Evolutionary conservation across 768 basidiomycete species (phyloP), one percentile per base, ranked within the genome.

Genomic region (Tephrocybe sp.): DNA sequence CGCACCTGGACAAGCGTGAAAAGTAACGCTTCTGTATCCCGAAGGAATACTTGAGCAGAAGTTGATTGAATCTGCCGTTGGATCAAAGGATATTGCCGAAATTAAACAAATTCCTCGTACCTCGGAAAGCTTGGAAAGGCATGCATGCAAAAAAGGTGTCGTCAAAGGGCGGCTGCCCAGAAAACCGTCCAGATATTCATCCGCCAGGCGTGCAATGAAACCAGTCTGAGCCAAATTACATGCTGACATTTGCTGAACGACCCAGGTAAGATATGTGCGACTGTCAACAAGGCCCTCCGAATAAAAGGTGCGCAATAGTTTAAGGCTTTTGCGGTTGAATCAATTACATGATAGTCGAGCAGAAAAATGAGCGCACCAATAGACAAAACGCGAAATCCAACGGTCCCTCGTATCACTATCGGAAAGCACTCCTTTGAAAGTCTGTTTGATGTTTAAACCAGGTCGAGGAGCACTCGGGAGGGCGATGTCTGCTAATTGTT

Each of bases 141-240:
- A 90, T 4, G 85, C 83, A n/a, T 90, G 87, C 0, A 81, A 75
- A 53, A 93, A 81, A 2, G 85, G 88, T 24, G 77, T 79, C 11
- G 84, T 73, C 44, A 93, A 71, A 0, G 88, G 80, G n/a, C 89
- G 81, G 58, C 77, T 84, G 14, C 68, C 68, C 12, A 85, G 65
- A 65, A 93, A 79, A 18, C 83, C 88, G 39, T 84, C 81, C 4
- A 90, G 67, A 64, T 92, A 93, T 64, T 92, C 90, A 58, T 93
- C 88, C 5, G 79, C 81, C n/a, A 93, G 69, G 44, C 85, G 79
- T 23, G 79, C 80, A 11, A 92, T 68, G 62, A 93, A 92, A 3
- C 84, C 86, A 12, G 83, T 80, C 69, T 93, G 90, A 2, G 91
- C 90, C 23, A 92, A 77, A 63, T 92, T 93, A 61, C 86, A 90